A percentile compares a stretch with the other conserved stretches of the same genome.
Evolutionary conservation across 257 asterid genomes (phyloP).

Genomic region (Petunia axillaris): DNA sequence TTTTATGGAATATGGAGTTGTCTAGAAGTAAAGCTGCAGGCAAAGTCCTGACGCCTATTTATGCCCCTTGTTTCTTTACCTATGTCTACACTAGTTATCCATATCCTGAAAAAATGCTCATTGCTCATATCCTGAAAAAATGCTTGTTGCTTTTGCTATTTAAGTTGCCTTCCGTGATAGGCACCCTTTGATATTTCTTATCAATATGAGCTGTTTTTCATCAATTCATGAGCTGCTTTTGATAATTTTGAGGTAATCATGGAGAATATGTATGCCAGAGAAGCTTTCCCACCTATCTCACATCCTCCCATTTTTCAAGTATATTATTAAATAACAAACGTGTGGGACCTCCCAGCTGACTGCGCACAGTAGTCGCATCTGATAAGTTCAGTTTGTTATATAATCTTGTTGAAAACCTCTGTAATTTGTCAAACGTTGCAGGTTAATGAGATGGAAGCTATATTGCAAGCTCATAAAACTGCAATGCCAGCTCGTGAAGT

Average conservation of each 20-base stretch:
- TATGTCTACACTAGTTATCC: slow-evolving; percentile 7
- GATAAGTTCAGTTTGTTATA: neutral
- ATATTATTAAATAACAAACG: neutral
- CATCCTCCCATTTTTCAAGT: slow-evolving; percentile 15
- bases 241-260: neutral
- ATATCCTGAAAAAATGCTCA: neutral
- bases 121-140: neutral
- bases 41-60: neutral
- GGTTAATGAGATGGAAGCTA: slow-evolving; percentile 94
- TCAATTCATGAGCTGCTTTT: slow-evolving; percentile 2
- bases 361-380: slow-evolving; percentile 6
- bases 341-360: neutral
- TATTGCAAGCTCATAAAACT: slow-evolving; percentile 72
- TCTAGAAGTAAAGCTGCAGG: neutral
- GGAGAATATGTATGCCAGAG: neutral
- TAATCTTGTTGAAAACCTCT: neutral
- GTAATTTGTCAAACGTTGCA: slow-evolving; percentile 30
- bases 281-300: slow-evolving; percentile 13
- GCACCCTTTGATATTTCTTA: slow-evolving; percentile 3
- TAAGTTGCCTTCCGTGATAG: slow-evolving; percentile 9
- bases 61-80: slow-evolving; percentile 5
- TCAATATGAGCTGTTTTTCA: neutral
- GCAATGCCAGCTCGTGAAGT: slow-evolving; percentile 77
- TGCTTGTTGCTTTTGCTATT: neutral
- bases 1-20: neutral